Evolutionary conservation across 192 early-diverging fungal genomes (phyloP), one percentile per base, ranked within the genome.

Genomic region (Funneliformis geosporum): DNA sequence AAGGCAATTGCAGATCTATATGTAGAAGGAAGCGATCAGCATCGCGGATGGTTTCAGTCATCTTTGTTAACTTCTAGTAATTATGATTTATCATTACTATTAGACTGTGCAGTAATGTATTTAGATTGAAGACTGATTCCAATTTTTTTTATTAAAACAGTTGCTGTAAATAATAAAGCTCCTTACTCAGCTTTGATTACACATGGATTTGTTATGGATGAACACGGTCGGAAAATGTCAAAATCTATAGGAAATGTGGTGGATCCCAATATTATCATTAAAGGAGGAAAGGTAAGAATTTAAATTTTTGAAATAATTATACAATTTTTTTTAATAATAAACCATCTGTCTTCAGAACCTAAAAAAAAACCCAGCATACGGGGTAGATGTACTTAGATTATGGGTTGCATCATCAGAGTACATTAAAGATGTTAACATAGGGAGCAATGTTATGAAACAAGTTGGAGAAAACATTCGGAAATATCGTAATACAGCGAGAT

Each of bases 211-310:
- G 80, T 90, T 23, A 83, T 94, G 14, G 95, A 96, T 83, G 90
- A 91, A 25, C 92, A 96, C 74, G 94, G 95, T 11, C 85, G 93
- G n/a, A 96, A 96, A 80, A 96, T 96, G 94, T 90, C 88, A 64
- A 96, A 96, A 81, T 91, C 90, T 50, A 82, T 96, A 18, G 95
- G 95, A 27, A 96, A 96, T 79, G 94, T 95, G 4, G 93, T 96
- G 79, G 94, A 95, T 79, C 95, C 95, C 2, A 68, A 91, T 0
- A 88, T 94, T 84, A 91, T 96, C 27, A 96, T 96, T 74, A 87
- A 96, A 60, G 95, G 94, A 14, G 91, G 94, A 62, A 83, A 87
- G 23, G 85, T 96, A 33, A 82, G 42, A 23, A 87, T 27, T 87
- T 86, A 59, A 84, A 97, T 66, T 91, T 94, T 59, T 80, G 87